These are phyloP conservation scores for Fusarium coffeatum DNA, from an alignment of 2,329 filamentous ascomycete species.

Conservation along the genomic window DNA sequence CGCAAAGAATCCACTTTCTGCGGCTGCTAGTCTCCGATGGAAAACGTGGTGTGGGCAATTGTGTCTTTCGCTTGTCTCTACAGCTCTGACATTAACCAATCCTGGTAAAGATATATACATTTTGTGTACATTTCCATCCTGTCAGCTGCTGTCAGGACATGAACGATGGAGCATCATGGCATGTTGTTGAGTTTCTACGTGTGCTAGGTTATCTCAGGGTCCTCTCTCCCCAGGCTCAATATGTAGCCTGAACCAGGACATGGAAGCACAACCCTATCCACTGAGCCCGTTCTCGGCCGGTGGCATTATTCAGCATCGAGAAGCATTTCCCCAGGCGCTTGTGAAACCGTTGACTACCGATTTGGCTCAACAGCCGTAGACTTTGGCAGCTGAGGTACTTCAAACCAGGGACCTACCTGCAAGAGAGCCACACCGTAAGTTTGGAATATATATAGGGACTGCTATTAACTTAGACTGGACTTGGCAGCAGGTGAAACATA, in stretches of 20 bases:
- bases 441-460: slow-evolving; percentile 6
- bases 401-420: slow-evolving; percentile 11
- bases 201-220: slow-evolving; percentile 19
- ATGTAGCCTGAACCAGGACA: slow-evolving; percentile 13
- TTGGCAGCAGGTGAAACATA: slow-evolving; percentile 11
- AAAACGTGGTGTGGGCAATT: slow-evolving; percentile 24
- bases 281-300: slow-evolving; percentile 17
- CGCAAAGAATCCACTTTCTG: slow-evolving; percentile 31
- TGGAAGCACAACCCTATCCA: slow-evolving; percentile 1
- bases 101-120: slow-evolving; percentile 7
- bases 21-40: slow-evolving; percentile 21
- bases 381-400: slow-evolving; percentile 12
- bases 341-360: background rate
- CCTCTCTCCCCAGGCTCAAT: slow-evolving; percentile 9
- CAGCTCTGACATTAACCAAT: slow-evolving; percentile 10
- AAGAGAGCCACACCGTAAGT: slow-evolving; percentile 27
- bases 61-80: slow-evolving; percentile 3
- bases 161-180: slow-evolving; percentile 32
- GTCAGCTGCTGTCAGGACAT: slow-evolving; percentile 22
- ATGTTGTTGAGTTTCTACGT: slow-evolving; percentile 33
- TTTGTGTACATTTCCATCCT: slow-evolving; percentile 16
- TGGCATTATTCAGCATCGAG: slow-evolving; percentile 18
- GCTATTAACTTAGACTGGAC: slow-evolving; percentile 16
- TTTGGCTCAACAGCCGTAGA: slow-evolving; percentile 12
- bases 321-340: slow-evolving; percentile 18